Evolutionary conservation across 257 asterid genomes (phyloP), one percentile per base, ranked within the genome.

Genomic region (Solanum pinnatisectum): DNA sequence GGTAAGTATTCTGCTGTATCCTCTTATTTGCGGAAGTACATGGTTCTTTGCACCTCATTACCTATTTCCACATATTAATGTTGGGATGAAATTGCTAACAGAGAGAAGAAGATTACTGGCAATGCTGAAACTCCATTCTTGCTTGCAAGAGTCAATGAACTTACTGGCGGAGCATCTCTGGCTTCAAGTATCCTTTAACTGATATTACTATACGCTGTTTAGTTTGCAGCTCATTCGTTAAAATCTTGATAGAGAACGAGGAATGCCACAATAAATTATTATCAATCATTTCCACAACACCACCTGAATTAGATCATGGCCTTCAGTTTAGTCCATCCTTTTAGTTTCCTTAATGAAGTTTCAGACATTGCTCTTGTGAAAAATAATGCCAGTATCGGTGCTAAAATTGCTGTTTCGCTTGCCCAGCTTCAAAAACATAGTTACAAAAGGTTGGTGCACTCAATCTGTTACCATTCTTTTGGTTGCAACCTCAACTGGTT

Each of bases 161-260:
- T 95, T 73, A 97, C 99, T 23, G 96, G 95, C n/a, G 99, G 99
- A 91, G 93, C 95, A 77, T 97, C 99, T 88, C 98, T 97, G 88
- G 91, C 94, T 87, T 94, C 99, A 74, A 97, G 98, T 97, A 96
- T 97, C 91, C 98, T 91, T 90, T 90, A 35, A 78, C 72, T 86
- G 83, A 30, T 87, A 65, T 27, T 37, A 18, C 76, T 59, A 14
- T 77, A 25, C 14, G 10, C 9, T 79, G 9, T 42, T 59, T 65
- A 67, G 9, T 44, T 15, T 25, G 42, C 27, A 40, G 20, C 25
- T 42, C 65, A 79, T 40, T 87, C 52, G 8, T 36, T 79, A 77
- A 15, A 20, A 30, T 49, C 6, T 27, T 18, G 68, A 78, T 25
- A 33, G 67, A 25, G 68, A 23, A 73, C 6, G 30, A 42, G 52